Base-by-base conservation (phyloP, 805 yeast species). In the Yarrowia sp. region DNA sequence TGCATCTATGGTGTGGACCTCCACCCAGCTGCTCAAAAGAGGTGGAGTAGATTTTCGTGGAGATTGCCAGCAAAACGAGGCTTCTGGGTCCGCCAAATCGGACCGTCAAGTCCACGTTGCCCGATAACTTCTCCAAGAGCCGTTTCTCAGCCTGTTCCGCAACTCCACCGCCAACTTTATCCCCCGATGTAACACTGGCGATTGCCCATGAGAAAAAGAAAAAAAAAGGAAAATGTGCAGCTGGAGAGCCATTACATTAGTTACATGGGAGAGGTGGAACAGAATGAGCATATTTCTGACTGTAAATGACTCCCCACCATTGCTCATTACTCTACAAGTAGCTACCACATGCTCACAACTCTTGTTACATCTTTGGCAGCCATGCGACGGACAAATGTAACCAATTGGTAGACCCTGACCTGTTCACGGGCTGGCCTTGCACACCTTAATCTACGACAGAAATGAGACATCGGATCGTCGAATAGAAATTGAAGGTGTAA, bases 101-200 rank as follows among this genome's bases (percentile, higher is more conserved):
- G 15, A 20, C n/a, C 30, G 13, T 19, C 15, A 12, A 19, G 9
- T 20, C 9, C 30, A 2, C n/a, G 9, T 4, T 17, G 14, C 5
- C 10, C 40, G 10, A 49, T 49, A 4, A 24, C 6, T 24, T 5
- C 30, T 24, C 3, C 7, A 4, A 24, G 30, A 24, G 30, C 30
- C 30, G 30, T 24, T 24, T 24, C 30, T 24, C 30, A 24, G 30
- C 30, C 30, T 7, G 30, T 24, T 24, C 43, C 38, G 43, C 58
- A 52, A 52, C 58, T 38, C 58, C 43, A 19, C 58, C 10, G 7
- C 34, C 58, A 52, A 52, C 58, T 52, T 38, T 52, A 52, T 52
- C 58, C 42, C 19, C 17, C 12, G 43, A 52, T 52, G 58, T 52
- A 52, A 52, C 58, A 38, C 58, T 52, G 43, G 58, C 13, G n/a